Base-by-base conservation (phyloP, 2,329 filamentous ascomycete species). In the Penicillium sp. region DNA sequence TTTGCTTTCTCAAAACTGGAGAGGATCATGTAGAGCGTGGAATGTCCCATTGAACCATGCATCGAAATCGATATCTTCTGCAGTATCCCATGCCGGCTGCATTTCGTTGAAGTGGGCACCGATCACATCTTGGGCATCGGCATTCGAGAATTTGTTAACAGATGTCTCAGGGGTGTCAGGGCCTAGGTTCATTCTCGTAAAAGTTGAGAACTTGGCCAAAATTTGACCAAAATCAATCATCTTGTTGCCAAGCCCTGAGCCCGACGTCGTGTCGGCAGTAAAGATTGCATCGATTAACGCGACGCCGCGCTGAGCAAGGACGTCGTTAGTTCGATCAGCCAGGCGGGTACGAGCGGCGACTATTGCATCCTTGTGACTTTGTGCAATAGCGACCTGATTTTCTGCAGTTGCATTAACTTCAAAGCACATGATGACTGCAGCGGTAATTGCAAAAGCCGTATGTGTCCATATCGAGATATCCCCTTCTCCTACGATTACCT, bases 401-500 rank as follows among this genome's bases (percentile, higher is more conserved):
- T 63, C 58, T 12, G 57, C 40, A 15, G 57, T 52, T 15, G 61
- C 58, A 44, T 62, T 64, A 1, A 64, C 57, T n/a, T 66, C 61
- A 25, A 67, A 67, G 46, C 61, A 66, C 38, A 67, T 56, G 27
- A 66, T 65, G 7, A 67, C 65, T 0, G 61, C 64, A 2, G 64
- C 65, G 8, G 65, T 67, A n/a, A 67, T 66, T 6, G 61, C 64
- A 35, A 67, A 67, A 0, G 65, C 65, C 3, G 64, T 65, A 39
- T 67, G 65, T 2, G 65, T 67, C 65, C 65, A 67, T 32, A 67
- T 65, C 0, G 62, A 67, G 6, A 63, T 53, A 18, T 66, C 62
- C 23, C 60, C 62, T 31, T 65, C 62, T 44, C 61, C 56, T 35
- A 61, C 57, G 7, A 67, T 65, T 8, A 59, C 60, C 18, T 65